Evolutionary conservation across 108 stramenopile genomes (phyloP).

Genomic region (Discostella stelligeroides): DNA sequence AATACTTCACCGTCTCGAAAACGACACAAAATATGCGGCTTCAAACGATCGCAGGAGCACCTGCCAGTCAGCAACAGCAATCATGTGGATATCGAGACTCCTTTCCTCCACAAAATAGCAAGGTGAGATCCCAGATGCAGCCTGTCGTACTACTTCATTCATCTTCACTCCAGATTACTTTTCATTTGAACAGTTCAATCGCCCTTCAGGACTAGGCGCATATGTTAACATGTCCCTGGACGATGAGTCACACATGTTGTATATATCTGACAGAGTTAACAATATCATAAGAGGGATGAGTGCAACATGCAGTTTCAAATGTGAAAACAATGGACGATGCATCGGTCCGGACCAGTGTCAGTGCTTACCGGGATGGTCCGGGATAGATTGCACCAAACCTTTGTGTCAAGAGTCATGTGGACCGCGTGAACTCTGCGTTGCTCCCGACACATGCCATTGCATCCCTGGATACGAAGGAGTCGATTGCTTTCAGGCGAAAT

Average conservation of each 20-base stretch:
- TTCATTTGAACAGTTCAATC: constrained; percentile 36
- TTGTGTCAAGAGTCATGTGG: constrained; percentile 54
- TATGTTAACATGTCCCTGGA: constrained; percentile 48
- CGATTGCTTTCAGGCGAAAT: constrained; percentile 61
- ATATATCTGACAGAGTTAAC: constrained; percentile 78
- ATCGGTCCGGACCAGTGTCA: constrained; percentile 65
- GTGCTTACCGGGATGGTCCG: constrained; percentile 73
- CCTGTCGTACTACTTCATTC: neutral
- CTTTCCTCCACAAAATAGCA: constrained; percentile 61
- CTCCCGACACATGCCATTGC: constrained; percentile 76
- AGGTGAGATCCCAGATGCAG: constrained; percentile 13
- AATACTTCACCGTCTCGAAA: constrained; percentile 28
- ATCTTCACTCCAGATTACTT: neutral
- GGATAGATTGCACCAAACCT: constrained; percentile 66
- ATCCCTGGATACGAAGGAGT: constrained; percentile 77
- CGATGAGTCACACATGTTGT: constrained; percentile 43
- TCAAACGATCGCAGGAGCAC: constrained; percentile 79
- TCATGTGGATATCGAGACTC: constrained; percentile 66
- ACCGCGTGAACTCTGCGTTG: constrained; percentile 71
- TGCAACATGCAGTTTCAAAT: constrained; percentile 69
- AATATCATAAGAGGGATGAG: constrained; percentile 74
- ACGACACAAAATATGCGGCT: constrained; percentile 43
- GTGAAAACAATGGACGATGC: constrained; percentile 85
- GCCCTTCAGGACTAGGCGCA: constrained; percentile 64
- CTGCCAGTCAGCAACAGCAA: constrained; percentile 61